Base-by-base conservation (phyloP, 345 rosid species). In the Atalantia buxifolia region DNA sequence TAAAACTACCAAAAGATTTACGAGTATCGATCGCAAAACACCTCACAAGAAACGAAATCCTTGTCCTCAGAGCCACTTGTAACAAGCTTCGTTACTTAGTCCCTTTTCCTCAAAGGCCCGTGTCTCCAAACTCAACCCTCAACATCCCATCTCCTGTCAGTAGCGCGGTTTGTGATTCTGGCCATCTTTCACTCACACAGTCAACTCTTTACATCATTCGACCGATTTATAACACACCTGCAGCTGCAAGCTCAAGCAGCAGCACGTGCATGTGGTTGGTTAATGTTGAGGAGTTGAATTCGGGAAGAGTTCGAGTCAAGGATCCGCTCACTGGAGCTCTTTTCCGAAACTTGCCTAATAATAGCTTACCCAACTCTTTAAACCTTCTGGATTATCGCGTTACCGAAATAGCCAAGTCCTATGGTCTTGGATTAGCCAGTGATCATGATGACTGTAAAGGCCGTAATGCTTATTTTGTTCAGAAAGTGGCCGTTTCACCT, bases 301-400 rank as follows among this genome's bases (percentile, higher is more conserved):
- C 45, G 3, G 45, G 75, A 31, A 31, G 33, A 5, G 42, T 71
- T n/a, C 61, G 4, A 6, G 12, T 71, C 62, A 30, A 9, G 62
- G 62, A 71, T 22, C 40, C 19, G 21, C 56, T 68, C 31, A 40
- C 56, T 10, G 72, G 72, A 13, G 16, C 16, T 14, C 72, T 50
- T 68, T 68, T 40, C 9, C 53, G 1, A 14, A 36, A 27, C 22
- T 68, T 40, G 72, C 30, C 65, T 7, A 60, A 4, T 0, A n/a
- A 12, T 27, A 25, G 7, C 33, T 68, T 68, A 24, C 72, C 73
- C 9, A 8, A 48, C 33, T 28, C 60, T 45, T 53, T 69, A 33
- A 69, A 69, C 38, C 53, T 45, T 22, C 59, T 69, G 60, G 73
- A 69, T 48, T 42, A 69, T 48, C 60, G 73, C 5, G 60, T 69